Base-by-base conservation (phyloP, 106 monocot genomes). In the Dendrobium nobile region DNA sequence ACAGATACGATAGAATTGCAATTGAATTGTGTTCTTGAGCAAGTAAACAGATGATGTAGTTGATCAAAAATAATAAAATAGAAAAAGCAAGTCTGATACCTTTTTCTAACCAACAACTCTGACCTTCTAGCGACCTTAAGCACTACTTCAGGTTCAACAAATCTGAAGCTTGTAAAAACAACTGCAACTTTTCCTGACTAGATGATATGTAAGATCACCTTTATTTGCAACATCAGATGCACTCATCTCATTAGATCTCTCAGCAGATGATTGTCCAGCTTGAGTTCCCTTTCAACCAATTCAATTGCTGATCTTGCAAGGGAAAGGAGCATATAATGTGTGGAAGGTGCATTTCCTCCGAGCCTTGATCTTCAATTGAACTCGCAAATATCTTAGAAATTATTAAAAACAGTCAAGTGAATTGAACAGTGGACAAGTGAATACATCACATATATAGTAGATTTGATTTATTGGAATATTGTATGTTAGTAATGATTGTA, bases 321-420 rank as follows among this genome's bases (percentile, higher is more conserved):
- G 77, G 93, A 99, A 84, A 99, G n/a, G 84, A 75, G 99, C 99
- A 88, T 99, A 99, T 47, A 95, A 80, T 51, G 99, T 99, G 79
- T 99, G 99, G n/a, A 80, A 91, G 88, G 42, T 54, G 88, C 61
- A 85, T 82, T n/a, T 99, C 95, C 48, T 99, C 93, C 27, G 83
- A 93, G 41, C 84, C 88, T 89, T 99, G 95, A 79, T 95, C 91
- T 82, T 99, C 95, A 87, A 99, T 99, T 84, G 95, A 87, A 99
- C 80, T 99, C n/a, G 95, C 83, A 99, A 84, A 80, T 95, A 99
- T 84, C 99, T 99, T n/a, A n/a, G n/a, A n/a, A n/a, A n/a, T n/a
- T n/a, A n/a, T n/a, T n/a, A n/a, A n/a, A n/a, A n/a, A n/a, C n/a
- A n/a, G n/a, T n/a, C n/a, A n/a, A n/a, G n/a, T n/a, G n/a, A n/a